Evolutionary conservation across 1,284 basidiomycete species (phyloP).

Genomic region (Meira miltonrushii): DNA sequence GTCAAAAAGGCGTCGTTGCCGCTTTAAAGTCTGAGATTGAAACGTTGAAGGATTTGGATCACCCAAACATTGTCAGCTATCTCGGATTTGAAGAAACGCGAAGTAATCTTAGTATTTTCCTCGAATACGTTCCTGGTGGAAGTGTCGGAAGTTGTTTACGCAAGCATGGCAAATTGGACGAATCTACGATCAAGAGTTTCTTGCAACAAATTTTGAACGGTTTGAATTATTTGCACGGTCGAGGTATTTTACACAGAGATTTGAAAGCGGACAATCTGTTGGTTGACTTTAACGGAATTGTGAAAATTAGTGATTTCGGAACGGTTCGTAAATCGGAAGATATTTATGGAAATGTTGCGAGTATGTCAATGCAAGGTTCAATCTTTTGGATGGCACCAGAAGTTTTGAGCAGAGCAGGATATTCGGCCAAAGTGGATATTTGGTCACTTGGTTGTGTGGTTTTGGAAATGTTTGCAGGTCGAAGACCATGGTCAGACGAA

Average conservation of each 20-base stretch:
- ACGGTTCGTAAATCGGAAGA: conserved; percentile 58
- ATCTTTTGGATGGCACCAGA: conserved; percentile 99
- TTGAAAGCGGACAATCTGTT: conserved; percentile 98
- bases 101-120: conserved; percentile 89
- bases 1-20: conserved; percentile 80
- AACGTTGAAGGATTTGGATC: conserved; percentile 83
- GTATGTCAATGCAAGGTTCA: conserved; percentile 80
- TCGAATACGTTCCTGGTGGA: conserved; percentile 93
- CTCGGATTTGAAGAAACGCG: conserved; percentile 84
- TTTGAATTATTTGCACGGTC: conserved; percentile 84
- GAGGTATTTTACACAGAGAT: conserved; percentile 89
- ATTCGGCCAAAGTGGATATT: conserved; percentile 94
- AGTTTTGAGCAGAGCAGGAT: conserved; percentile 73
- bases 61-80: conserved; percentile 94
- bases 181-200: conserved; percentile 87
- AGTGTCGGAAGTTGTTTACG: conserved; percentile 87
- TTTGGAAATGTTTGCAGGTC: conserved; percentile 95
- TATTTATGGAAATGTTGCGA: conserved; percentile 73
- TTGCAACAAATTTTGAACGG: conserved; percentile 86
- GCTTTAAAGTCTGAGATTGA: conserved; percentile 91
- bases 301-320: conserved; percentile 96
- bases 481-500: conserved; percentile 84
- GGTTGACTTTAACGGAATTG: conserved; percentile 83
- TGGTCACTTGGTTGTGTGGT: conserved; percentile 98
- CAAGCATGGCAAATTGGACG: conserved; percentile 86